Conservation (phyloP, 2,329 filamentous ascomycete genomes). For the Lizonia empirigonia region DNA sequence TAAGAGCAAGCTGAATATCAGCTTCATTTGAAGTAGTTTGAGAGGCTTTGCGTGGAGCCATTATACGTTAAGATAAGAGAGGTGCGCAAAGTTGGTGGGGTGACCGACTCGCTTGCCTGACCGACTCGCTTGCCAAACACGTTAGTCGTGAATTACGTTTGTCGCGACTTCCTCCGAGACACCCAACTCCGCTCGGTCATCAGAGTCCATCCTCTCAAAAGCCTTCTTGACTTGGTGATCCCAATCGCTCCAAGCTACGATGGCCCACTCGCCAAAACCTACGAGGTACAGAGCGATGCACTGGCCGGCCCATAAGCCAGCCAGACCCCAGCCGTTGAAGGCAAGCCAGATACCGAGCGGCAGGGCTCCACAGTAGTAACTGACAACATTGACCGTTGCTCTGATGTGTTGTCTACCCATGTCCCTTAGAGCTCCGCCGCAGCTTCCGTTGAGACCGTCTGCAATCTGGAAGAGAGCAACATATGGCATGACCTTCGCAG, state of each 20-base stretch:
- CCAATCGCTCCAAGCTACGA: slow-evolving; percentile 81
- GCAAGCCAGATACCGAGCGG: slow-evolving; percentile 84
- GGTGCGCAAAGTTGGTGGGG: no score
- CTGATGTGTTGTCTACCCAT: slow-evolving; percentile 89
- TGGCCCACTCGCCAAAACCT: slow-evolving; percentile 76
- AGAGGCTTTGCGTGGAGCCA: no score
- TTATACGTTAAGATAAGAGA: no score
- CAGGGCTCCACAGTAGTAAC: slow-evolving; percentile 82
- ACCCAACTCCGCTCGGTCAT: slow-evolving; percentile 51
- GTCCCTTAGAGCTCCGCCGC: slow-evolving; percentile 78
- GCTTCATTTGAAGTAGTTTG: no score
- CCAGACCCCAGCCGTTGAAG: slow-evolving; percentile 82
- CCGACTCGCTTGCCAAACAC: no score
- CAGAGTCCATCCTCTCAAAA: slow-evolving; percentile 69
- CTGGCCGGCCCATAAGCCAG: slow-evolving; percentile 82
- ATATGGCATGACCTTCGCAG: slow-evolving; percentile 79
- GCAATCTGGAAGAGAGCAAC: slow-evolving; percentile 91
- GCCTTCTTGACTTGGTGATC: slow-evolving; percentile 73
- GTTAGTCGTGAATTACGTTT: slow-evolving; percentile 21
- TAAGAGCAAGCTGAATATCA: no score
- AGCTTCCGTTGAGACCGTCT: slow-evolving; percentile 83
- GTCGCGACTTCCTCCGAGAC: slow-evolving; percentile 29
- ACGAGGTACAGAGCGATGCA: slow-evolving; percentile 76
- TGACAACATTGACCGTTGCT: slow-evolving; percentile 78
- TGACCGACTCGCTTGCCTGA: no score